Conservation (phyloP, 345 rosid genomes). For the Trapa bicornis region DNA sequence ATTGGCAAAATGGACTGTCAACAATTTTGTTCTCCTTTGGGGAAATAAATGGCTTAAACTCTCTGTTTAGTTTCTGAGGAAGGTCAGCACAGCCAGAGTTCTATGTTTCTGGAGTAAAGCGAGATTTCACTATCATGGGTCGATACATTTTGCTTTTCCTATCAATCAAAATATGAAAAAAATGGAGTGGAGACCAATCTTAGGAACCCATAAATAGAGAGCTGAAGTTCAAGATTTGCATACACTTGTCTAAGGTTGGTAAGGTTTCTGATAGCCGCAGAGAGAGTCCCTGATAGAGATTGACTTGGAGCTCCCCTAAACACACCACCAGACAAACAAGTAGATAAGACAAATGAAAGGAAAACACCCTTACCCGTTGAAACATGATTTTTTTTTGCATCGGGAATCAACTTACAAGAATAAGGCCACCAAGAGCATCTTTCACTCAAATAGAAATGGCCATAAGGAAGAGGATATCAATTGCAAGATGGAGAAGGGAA, state of each 20-base stretch:
- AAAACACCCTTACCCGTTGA: background rate
- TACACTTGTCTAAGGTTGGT: constrained; percentile 89
- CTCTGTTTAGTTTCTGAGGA: background rate
- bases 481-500: background rate
- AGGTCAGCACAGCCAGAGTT: background rate
- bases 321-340: background rate
- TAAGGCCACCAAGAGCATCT: no score
- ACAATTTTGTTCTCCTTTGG: background rate
- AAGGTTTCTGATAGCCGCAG: constrained; percentile 65
- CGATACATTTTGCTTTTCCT: background rate
- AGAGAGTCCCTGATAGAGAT: constrained; percentile 74
- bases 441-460: no score
- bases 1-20: background rate
- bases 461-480: background rate
- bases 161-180: background rate
- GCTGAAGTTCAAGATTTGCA: constrained; percentile 12
- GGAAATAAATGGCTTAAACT: background rate
- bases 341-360: background rate
- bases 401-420: background rate
- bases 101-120: background rate
- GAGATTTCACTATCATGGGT: background rate
- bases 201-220: constrained; percentile 1
- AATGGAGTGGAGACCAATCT: background rate
- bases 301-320: constrained; percentile 89
- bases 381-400: background rate